These are phyloP conservation scores for Durusdinium trenchii DNA, from an alignment of 73 alveolate species.

Conservation along the genomic window DNA sequence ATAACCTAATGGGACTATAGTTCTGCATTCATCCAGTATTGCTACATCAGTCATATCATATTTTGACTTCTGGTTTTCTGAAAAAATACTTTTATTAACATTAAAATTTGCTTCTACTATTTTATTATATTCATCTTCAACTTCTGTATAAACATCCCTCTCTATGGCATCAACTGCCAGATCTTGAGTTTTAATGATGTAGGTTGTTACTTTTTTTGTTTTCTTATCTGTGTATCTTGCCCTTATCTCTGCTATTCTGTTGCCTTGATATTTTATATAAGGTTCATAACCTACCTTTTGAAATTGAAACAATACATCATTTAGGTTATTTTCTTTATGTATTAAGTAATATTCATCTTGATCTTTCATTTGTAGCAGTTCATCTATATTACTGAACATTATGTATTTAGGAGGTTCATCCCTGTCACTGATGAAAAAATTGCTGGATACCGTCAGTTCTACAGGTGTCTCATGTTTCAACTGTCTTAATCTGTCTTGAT, in stretches of 20 bases:
- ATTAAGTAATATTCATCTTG: constrained; percentile 8
- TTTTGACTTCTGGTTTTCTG: not conserved
- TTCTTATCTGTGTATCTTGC: constrained; percentile 20
- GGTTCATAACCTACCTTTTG: constrained; percentile 26
- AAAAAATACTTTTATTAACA: not conserved
- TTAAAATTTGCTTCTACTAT: not conserved
- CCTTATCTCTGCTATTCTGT: not conserved
- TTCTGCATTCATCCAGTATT: constrained; percentile 35
- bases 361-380: constrained; percentile 15
- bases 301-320: not conserved
- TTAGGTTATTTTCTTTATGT: not conserved
- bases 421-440: not conserved
- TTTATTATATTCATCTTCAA: not conserved
- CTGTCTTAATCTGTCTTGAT: not conserved
- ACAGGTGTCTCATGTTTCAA: not conserved
- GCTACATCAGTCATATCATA: not conserved
- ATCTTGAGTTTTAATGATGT: not conserved
- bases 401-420: not conserved
- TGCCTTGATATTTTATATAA: not conserved
- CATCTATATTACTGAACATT: constrained; percentile 46
- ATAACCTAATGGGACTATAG: not conserved
- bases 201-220: not conserved
- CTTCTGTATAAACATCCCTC: not conserved
- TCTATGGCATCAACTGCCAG: not conserved
- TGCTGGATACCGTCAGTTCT: not conserved